phyloP scores from a whole-genome alignment of 2,329 filamentous ascomycete species.

The Paraphaeosphaeria minitans region DNA sequence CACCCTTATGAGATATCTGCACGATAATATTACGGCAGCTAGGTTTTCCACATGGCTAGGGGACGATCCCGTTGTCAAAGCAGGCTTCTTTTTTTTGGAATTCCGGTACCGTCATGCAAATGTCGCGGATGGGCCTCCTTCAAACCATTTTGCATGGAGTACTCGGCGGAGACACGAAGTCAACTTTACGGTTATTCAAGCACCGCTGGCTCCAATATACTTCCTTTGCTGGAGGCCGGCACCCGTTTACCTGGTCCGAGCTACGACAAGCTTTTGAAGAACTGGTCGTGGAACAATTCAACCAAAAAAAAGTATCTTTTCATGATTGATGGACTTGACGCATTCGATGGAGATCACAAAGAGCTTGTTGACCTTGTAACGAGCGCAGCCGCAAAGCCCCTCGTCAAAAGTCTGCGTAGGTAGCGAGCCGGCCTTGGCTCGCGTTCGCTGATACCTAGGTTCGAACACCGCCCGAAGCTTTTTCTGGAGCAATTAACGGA shows the following conservation, averaged over 20 bases:
- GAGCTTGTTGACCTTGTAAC: constrained; percentile 13
- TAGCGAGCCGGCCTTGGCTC: constrained; percentile 13
- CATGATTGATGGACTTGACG: constrained; percentile 28
- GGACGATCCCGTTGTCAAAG: neutral
- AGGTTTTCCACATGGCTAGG: neutral
- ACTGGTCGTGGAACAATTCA: neutral
- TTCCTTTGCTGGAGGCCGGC: neutral
- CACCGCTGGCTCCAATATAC: neutral
- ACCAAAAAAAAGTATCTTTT: constrained; percentile 16
- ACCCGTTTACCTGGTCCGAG: constrained; percentile 11
- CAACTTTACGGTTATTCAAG: constrained; percentile 15
- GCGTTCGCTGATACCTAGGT: constrained; percentile 7
- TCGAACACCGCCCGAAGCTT: neutral
- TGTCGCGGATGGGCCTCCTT: constrained; percentile 29
- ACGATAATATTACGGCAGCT: neutral
- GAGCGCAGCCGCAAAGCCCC: neutral
- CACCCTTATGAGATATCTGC: neutral
- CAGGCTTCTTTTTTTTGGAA: constrained; percentile 41
- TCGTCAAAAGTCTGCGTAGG: neutral
- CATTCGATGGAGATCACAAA: constrained; percentile 22
- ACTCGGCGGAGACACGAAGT: constrained; percentile 9
- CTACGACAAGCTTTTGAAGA: constrained; percentile 9
- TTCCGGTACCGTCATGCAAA: constrained; percentile 31
- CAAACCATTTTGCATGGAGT: constrained; percentile 28
- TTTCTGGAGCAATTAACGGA: constrained; percentile 6